These are phyloP conservation scores for Lagenaria siceraria DNA, from an alignment of 306 rosid species.

Conservation along the genomic window DNA sequence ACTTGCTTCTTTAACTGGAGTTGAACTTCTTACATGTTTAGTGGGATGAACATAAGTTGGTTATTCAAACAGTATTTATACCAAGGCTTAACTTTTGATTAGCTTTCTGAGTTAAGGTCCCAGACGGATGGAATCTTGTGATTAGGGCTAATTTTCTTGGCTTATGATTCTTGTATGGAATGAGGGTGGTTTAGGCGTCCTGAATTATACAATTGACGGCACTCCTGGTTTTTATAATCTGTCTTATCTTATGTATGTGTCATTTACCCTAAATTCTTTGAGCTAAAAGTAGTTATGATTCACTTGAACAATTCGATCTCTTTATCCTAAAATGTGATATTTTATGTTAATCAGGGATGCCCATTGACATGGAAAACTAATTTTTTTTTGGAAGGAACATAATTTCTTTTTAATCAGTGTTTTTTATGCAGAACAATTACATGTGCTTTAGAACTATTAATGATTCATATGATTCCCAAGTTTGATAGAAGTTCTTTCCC, in stretches of 20 bases:
- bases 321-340: background rate
- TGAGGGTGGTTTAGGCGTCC: background rate
- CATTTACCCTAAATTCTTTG: background rate
- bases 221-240: background rate
- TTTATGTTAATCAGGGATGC: background rate
- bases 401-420: background rate
- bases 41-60: background rate
- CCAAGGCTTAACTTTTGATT: background rate
- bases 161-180: background rate
- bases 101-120: background rate
- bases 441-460: background rate
- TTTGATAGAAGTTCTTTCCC: background rate
- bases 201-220: background rate
- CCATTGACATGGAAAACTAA: background rate
- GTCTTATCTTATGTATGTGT: too few species aligned
- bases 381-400: background rate
- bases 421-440: background rate
- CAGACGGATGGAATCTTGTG: background rate
- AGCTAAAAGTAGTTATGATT: background rate
- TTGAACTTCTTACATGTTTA: background rate
- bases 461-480: background rate
- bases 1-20: background rate
- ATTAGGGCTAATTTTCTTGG: background rate
- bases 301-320: background rate
- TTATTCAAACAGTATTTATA: background rate